Base-by-base conservation (phyloP, 805 yeast genomes). In the Debaryomyces tyrocola region DNA sequence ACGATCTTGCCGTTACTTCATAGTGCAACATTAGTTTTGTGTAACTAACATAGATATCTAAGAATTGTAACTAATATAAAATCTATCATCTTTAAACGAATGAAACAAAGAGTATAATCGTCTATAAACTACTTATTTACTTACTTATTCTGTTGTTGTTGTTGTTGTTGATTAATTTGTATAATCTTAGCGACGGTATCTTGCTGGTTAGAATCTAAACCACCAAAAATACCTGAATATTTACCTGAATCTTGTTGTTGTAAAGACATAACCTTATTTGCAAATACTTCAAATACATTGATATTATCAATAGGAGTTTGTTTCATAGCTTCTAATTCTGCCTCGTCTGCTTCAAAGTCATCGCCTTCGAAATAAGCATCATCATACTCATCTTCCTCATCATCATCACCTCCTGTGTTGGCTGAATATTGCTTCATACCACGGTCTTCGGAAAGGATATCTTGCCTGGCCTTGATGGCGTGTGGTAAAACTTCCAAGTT, bases 281-380 rank as follows among this genome's bases (percentile, higher is more conserved):
- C 80, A 64, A 90, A 83, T 2, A 81, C 79, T 12, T 74, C 73
- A 64, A 83, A 90, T 3, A 87, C 84, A 59, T 92, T 87, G 41
- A 90, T 67, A 36, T 74, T 70, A 59, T 92, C 97, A 40, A 94
- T 75, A 3, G 95, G 84, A 1, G 92, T 85, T 53, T 84, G 85
- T 20, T 87, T 79, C 60, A 87, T 73, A 8, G 96, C 96, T 59
- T 91, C 97, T 39, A 84, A 83, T 38, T 87, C 75, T 7, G 87
- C 94, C 41, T 86, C 94, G 42, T 82, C 83, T 8, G 81, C 82
- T 53, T 80, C 85, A 20, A 52, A 62, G 15, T 60, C 66, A 33
- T 64, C 72, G 8, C 54, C 65, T 33, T 56, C 62, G 34, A 53
- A 63, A 17, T 60, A 64, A n/a, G 54, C 64, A 31, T 57, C 69